Conservation (phyloP, 768 basidiomycete species). For the Lactarius hatsudake region DNA sequence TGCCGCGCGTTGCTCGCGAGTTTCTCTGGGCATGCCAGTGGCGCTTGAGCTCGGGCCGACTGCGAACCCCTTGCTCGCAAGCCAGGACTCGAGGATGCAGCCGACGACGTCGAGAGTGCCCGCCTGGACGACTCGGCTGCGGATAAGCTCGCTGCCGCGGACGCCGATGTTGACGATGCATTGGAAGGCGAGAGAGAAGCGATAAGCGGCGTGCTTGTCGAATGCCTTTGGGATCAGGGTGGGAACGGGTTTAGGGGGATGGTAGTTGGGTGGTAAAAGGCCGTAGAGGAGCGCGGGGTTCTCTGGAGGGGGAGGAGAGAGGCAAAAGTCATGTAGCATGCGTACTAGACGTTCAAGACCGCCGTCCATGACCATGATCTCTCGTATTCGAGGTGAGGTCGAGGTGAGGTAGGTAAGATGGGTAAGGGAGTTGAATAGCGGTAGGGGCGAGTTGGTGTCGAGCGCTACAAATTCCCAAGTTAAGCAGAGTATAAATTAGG, state of each 20-base stretch:
- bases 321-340: constrained; percentile 85
- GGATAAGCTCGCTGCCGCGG: constrained; percentile 86
- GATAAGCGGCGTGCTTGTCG: constrained; percentile 83
- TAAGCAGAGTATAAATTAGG: constrained; percentile 3
- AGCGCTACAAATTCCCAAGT: constrained; percentile 37
- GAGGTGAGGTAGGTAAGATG: constrained; percentile 98
- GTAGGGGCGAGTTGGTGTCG: constrained; percentile 56
- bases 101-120: constrained; percentile 93
- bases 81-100: constrained; percentile 90
- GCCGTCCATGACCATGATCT: constrained; percentile 97
- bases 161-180: constrained; percentile 98
- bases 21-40: constrained; percentile 70
- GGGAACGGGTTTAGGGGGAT: constrained; percentile 53
- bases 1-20: constrained; percentile 67
- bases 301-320: constrained; percentile 78
- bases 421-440: constrained; percentile 89
- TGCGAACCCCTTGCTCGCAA: constrained; percentile 83
- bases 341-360: constrained; percentile 94
- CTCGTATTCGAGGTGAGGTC: constrained; percentile 94
- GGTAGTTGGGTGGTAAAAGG: constrained; percentile 61
- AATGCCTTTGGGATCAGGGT: constrained; percentile 66
- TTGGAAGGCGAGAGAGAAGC: constrained; percentile 92
- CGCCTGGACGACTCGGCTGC: constrained; percentile 90
- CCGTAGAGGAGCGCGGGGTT: constrained; percentile 76
- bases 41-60: constrained; percentile 79